Percentiles rank a stretch among this genome's conserved stretches.
Conservation (phyloP, 2,329 filamentous ascomycete genomes). For the Microsporum canis region DNA sequence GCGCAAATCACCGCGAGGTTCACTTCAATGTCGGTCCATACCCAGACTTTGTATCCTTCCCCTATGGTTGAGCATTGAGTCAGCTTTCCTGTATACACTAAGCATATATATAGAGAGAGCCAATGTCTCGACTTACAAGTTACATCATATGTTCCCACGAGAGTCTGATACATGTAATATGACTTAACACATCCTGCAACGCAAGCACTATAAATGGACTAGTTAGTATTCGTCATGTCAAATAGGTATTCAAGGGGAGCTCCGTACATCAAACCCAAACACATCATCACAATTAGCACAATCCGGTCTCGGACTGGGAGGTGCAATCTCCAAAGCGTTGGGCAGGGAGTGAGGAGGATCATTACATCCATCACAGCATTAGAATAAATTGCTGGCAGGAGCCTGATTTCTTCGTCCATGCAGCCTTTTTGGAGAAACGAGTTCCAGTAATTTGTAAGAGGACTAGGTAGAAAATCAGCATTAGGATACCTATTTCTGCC, state of each 20-base stretch:
- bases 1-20: conserved; percentile 18
- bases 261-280: conserved; percentile 14
- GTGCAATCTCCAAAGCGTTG: conserved; percentile 12
- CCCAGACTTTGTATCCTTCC: conserved; percentile 15
- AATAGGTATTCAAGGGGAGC: too few relatives aligned
- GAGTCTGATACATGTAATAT: conserved; percentile 11
- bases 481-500: not conserved
- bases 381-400: conserved; percentile 8
- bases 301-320: conserved; percentile 12
- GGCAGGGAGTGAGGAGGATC: conserved; percentile 14
- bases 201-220: conserved; percentile 9
- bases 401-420: conserved; percentile 8
- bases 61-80: conserved; percentile 7
- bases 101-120: not conserved
- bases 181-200: conserved; percentile 11
- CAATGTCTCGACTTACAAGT: conserved; percentile 10
- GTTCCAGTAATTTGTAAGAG: conserved; percentile 11
- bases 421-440: conserved; percentile 4
- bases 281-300: conserved; percentile 14
- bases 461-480: conserved; percentile 5
- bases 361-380: conserved; percentile 14
- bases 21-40: conserved; percentile 16
- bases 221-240: not conserved
- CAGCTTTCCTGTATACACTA: not conserved
- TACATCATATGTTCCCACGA: conserved; percentile 12